A percentile compares a stretch with the other conserved stretches of the same genome.
phyloP scores from a whole-genome alignment of 2,329 filamentous ascomycete species.

The Teratosphaeria pseudoeucalypti region DNA sequence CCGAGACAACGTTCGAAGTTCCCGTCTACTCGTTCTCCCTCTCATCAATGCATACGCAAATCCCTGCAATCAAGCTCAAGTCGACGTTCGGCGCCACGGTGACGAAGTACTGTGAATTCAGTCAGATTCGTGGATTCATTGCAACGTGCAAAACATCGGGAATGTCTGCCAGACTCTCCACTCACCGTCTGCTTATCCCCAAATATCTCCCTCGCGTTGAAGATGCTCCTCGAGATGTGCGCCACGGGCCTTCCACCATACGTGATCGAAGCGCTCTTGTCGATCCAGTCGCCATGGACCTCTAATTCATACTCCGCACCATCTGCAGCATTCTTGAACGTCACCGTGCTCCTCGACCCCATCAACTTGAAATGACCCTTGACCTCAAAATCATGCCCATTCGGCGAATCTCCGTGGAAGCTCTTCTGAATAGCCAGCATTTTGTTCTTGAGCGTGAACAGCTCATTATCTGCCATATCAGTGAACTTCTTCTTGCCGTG shows the following conservation, averaged over 20 bases:
- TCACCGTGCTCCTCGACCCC: slow-evolving; percentile 45
- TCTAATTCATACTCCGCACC: slow-evolving; percentile 38
- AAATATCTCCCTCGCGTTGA: slow-evolving; percentile 48
- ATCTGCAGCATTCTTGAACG: slow-evolving; percentile 42
- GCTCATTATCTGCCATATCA: slow-evolving; percentile 43
- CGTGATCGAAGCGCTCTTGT: slow-evolving; percentile 48
- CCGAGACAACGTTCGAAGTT: not conserved
- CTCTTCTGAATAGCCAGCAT: slow-evolving; percentile 41
- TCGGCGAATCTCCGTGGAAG: slow-evolving; percentile 36
- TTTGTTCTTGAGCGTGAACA: slow-evolving; percentile 51
- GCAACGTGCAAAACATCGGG: not conserved
- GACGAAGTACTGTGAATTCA: slow-evolving; percentile 41
- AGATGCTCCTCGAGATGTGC: slow-evolving; percentile 47
- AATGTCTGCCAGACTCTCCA: not conserved
- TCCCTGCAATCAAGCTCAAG: slow-evolving; percentile 52
- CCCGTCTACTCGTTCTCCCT: slow-evolving; percentile 41
- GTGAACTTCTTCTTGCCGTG: slow-evolving; percentile 46
- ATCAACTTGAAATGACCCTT: slow-evolving; percentile 45
- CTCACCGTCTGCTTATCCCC: slow-evolving; percentile 49
- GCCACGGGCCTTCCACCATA: slow-evolving; percentile 44
- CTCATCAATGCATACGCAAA: slow-evolving; percentile 61
- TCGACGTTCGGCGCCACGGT: slow-evolving; percentile 56
- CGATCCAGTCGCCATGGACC: slow-evolving; percentile 54
- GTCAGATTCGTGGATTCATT: not conserved
- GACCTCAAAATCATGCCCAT: slow-evolving; percentile 18